phyloP scores from a whole-genome alignment of 768 basidiomycete genomes.

The Lyophyllum decastes region DNA sequence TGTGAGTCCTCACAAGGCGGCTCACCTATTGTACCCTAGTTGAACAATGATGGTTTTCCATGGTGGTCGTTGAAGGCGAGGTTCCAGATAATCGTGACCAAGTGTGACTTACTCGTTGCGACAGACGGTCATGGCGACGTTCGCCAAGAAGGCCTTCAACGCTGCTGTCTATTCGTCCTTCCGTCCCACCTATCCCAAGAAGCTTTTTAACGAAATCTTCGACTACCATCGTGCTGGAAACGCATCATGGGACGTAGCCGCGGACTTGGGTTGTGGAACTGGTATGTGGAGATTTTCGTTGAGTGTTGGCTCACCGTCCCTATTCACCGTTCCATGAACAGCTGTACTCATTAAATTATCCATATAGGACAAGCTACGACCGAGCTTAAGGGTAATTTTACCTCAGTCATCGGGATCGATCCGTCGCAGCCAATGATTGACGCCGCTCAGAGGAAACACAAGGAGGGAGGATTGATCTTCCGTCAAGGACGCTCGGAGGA shows the following conservation, averaged over 20 bases:
- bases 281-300: conserved; percentile 40
- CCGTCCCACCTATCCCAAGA: conserved; percentile 72
- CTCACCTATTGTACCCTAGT: too few relatives aligned
- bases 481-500: conserved; percentile 53
- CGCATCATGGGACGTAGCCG: conserved; percentile 53
- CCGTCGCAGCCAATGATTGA: conserved; percentile 73
- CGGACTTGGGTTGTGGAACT: conserved; percentile 87
- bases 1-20: too few relatives aligned
- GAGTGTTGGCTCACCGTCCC: neutral
- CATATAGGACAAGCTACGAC: conserved; percentile 70
- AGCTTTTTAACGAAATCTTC: conserved; percentile 65
- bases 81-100: neutral
- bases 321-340: neutral
- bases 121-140: conserved; percentile 66
- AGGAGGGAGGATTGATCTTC: conserved; percentile 25
- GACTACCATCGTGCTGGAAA: conserved; percentile 46
- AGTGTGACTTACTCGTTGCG: neutral
- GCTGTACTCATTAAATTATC: neutral
- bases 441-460: conserved; percentile 38
- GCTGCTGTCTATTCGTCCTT: conserved; percentile 65
- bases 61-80: too few relatives aligned
- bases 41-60: too few relatives aligned
- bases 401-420: conserved; percentile 69
- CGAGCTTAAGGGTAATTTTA: conserved; percentile 52
- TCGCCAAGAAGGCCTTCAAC: conserved; percentile 71